Percentiles rank a stretch among this genome's conserved stretches.
phyloP scores from a whole-genome alignment of 2,329 filamentous ascomycete genomes.

The Periconia sp. region DNA sequence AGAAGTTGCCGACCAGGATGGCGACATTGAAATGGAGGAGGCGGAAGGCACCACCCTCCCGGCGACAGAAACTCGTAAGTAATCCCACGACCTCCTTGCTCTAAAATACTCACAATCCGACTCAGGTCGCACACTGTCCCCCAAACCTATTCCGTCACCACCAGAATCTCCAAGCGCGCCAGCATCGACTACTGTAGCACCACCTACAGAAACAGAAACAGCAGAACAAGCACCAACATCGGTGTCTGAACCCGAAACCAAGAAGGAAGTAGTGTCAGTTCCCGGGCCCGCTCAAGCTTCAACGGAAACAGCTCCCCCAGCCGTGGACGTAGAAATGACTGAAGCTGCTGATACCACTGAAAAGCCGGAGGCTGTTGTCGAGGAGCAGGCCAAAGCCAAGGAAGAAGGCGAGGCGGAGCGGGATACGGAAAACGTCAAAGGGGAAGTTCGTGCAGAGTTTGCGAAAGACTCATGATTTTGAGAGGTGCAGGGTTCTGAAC shows the following conservation, averaged over 20 bases:
- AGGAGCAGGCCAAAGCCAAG: conserved; percentile 19
- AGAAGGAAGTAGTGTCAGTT: no score
- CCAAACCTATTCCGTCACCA: conserved; percentile 7
- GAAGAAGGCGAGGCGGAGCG: conserved; percentile 29
- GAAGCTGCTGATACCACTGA: conserved; percentile 17
- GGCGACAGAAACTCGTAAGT: conserved; percentile 10
- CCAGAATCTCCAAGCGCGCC: conserved; percentile 30
- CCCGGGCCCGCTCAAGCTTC: conserved; percentile 2
- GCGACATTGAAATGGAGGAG: conserved; percentile 38
- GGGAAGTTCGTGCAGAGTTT: conserved; percentile 31
- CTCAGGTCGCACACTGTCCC: conserved; percentile 8
- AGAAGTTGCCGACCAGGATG: conserved; percentile 38
- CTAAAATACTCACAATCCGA: background rate
- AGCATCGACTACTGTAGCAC: background rate
- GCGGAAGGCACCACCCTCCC: conserved; percentile 16
- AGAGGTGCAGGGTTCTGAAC: background rate
- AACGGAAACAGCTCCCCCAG: conserved; percentile 17
- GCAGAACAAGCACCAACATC: background rate
- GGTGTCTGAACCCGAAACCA: no score
- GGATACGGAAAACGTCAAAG: conserved; percentile 32
- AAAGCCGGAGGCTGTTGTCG: conserved; percentile 1
- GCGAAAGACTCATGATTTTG: conserved; percentile 18
- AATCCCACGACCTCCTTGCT: background rate
- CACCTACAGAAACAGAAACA: background rate
- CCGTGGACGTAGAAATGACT: conserved; percentile 37